Evolutionary conservation across 2,329 filamentous ascomycete genomes (phyloP), one percentile per base, ranked within the genome.

Genomic region (Ascochyta fabae): DNA sequence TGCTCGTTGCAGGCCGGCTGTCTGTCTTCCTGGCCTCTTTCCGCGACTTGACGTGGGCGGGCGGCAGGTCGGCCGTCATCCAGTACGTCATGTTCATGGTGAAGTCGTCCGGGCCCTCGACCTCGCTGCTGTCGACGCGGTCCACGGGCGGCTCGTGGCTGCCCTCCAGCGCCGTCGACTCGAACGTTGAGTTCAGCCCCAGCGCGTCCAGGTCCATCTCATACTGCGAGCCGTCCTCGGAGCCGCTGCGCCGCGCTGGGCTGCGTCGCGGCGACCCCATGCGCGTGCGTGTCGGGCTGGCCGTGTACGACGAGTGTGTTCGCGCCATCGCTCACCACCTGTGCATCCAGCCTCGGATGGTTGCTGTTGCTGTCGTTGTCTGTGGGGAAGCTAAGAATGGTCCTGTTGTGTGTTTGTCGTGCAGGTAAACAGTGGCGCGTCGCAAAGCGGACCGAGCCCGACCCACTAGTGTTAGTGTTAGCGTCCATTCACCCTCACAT

Each of bases 31-130:
- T 65, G 9, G 67, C 60, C 36, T 73, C 71, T 41, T 75, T 74
- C 26, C 70, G 63, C 47, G 71, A 72, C 48, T 68, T 69, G 46
- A 71, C 69, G 23, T 70, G 63, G 15, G 66, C 51, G 49, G 64
- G 49, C 34, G 69, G 66, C 33, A 75, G 60, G 47, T 73, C 68
- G 24, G 72, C 65, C 3, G 72, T 72, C 75, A 78, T 78, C 73
- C 74, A 78, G 59, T 73, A 76, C 31, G 75, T 76, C 73, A 78
- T 75, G 60, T 78, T 78, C 69, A 74, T 71, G 6, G 75, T 78
- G 56, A 78, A 78, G 60, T 78, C 75, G 44, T 74, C 74, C 2
- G 75, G 75, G 6, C 75, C 75, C 39, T 75, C 75, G 24, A 78
- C 72, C 13, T 78, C 75, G 58, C 75, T 76, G 35, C 70, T 76